Conservation (phyloP, 306 rosid species). For the Delonix regia region DNA sequence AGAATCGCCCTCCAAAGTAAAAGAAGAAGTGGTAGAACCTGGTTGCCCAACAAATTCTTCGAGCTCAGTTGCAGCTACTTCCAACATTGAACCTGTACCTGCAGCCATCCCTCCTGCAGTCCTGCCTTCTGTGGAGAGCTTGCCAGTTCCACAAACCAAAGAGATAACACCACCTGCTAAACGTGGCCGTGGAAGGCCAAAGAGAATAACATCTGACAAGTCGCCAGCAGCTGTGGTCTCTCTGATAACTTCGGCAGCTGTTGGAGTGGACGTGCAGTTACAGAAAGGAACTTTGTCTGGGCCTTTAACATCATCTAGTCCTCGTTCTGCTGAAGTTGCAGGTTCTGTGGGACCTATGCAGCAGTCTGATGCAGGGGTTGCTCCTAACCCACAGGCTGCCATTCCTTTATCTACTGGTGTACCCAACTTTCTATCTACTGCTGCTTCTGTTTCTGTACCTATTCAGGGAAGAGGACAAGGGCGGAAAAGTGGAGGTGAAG, state of each 20-base stretch:
- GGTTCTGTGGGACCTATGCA: slow-evolving; percentile 44
- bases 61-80: slow-evolving; percentile 47
- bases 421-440: slow-evolving; percentile 44
- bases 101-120: slow-evolving; percentile 45
- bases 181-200: slow-evolving; percentile 99
- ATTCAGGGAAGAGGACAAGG: slow-evolving; percentile 68
- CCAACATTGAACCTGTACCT: slow-evolving; percentile 52
- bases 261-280: slow-evolving; percentile 48
- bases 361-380: slow-evolving; percentile 43
- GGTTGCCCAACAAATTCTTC: slow-evolving; percentile 47
- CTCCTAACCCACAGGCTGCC: slow-evolving; percentile 48
- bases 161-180: slow-evolving; percentile 82
- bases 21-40: slow-evolving; percentile 55
- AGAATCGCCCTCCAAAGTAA: slow-evolving; percentile 68
- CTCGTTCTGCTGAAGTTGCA: slow-evolving; percentile 46
- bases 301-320: slow-evolving; percentile 44
- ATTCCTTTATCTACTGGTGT: slow-evolving; percentile 45
- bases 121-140: slow-evolving; percentile 55
- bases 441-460: slow-evolving; percentile 50
- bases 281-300: slow-evolving; percentile 51
- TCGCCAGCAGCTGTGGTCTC: slow-evolving; percentile 46
- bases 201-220: slow-evolving; percentile 66
- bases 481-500: slow-evolving; percentile 63
- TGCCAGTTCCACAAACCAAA: slow-evolving; percentile 59
- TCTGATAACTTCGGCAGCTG: slow-evolving; percentile 56